Percentiles rank a stretch among this genome's conserved stretches.
Conservation (phyloP, 2,329 filamentous ascomycete species). For the Phialophora tarda region DNA sequence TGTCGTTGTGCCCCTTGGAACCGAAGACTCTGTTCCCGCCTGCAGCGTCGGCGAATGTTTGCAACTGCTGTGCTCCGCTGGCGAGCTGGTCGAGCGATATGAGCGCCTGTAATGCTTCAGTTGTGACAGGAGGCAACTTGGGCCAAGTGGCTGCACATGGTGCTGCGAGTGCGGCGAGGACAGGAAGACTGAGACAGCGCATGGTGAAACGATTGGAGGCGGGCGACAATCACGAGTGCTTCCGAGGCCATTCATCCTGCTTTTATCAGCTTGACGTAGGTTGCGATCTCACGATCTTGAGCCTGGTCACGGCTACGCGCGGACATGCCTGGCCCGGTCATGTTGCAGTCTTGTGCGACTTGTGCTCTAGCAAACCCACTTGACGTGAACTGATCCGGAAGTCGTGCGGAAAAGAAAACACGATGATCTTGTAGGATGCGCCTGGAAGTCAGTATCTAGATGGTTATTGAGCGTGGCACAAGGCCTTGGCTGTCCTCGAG, state of each 20-base stretch:
- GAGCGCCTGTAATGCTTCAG: conserved; percentile 35
- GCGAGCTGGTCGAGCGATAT: conserved; percentile 38
- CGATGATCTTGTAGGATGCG: background rate
- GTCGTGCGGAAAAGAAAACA: conserved; percentile 5
- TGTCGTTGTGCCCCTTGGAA: conserved; percentile 64
- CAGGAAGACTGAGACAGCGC: background rate
- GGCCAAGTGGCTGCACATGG: background rate
- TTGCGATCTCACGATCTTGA: background rate
- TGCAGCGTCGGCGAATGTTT: conserved; percentile 37
- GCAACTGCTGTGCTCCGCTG: conserved; percentile 35
- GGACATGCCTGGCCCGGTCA: background rate
- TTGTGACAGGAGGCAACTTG: conserved; percentile 16
- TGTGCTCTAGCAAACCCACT: background rate
- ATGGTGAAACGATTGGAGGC: background rate
- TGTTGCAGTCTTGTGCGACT: background rate
- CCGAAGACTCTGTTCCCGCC: conserved; percentile 41
- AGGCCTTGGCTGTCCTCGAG: conserved; percentile 1
- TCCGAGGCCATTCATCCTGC: background rate
- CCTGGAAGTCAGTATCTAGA: background rate
- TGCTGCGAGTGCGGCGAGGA: conserved; percentile 12
- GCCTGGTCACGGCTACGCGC: background rate
- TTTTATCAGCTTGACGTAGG: background rate
- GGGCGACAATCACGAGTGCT: background rate
- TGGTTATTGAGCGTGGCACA: background rate
- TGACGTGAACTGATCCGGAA: conserved; percentile 3